Evolutionary conservation across 805 yeast species (phyloP), one percentile per base, ranked within the genome.

Genomic region (Torulaspora indica): DNA sequence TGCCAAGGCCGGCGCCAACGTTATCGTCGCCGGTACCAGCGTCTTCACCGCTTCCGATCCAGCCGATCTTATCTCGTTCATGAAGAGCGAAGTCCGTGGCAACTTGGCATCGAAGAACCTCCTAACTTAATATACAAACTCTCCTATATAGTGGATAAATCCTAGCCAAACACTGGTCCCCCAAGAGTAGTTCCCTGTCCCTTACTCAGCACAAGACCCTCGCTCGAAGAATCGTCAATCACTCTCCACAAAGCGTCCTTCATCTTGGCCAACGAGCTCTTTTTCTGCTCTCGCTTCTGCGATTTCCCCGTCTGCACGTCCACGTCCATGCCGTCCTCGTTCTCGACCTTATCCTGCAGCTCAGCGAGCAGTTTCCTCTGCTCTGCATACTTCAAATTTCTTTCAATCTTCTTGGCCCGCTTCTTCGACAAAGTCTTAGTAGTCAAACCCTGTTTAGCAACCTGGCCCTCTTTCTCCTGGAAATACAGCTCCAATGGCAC

Each of bases 1-100:
- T 33, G 96, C 97, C n/a, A 75, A 78, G 42, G 97, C 98, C 8
- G 98, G 98, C 45, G 98, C 98, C 40, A 93, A 93, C 61, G 96
- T 90, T 38, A 89, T 93, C 60, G 98, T 93, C 38, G 97, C 98
- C 3, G 98, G 98, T 36, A 91, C 97, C 12, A 77, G 95, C 39
- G 95, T 91, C 12, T 93, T 90, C 71, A 81, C 81, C 47, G 95
- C 97, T 6, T 72, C 75, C 8, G 82, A 83, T 53, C 96, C 98
- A 15, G 70, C 70, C 8, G 84, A 79, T 53, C 84, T 88, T 54
- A 90, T 93, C 54, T 70, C 70, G 40, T 74, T 75, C 55, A 72
- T 90, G 70, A 81, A 88, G 57, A 70, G 63, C 22, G 73, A 79
- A 25, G 96, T 90, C 28, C 65, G 69, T 24, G 64, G 61, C 5